Evolutionary conservation across 2,329 filamentous ascomycete genomes (phyloP).

Genomic region (Fusarium verticillioides): DNA sequence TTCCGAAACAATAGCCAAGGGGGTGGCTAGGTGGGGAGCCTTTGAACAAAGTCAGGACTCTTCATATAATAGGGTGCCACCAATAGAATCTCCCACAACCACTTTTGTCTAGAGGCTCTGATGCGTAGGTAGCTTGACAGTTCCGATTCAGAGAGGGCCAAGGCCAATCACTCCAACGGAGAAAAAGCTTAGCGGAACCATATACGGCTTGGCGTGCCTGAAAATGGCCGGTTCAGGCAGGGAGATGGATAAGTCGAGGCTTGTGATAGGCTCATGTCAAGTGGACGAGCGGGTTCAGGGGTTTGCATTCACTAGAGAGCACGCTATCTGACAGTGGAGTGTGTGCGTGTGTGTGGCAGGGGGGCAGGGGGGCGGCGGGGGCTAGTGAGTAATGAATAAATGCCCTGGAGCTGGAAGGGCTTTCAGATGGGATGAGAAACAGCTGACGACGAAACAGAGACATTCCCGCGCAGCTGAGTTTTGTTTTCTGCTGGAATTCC

Average conservation of each 20-base stretch:
- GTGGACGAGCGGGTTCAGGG: slow-evolving; percentile 11
- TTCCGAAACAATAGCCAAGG: slow-evolving; percentile 26
- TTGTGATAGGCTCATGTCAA: neutral
- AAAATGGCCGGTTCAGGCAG: slow-evolving; percentile 24
- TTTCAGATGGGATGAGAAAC: slow-evolving; percentile 23
- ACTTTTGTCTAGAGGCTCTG: slow-evolving; percentile 10
- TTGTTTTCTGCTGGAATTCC: neutral
- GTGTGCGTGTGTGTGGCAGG: neutral
- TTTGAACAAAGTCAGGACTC: neutral
- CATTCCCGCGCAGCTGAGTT: neutral
- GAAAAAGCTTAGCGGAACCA: slow-evolving; percentile 25
- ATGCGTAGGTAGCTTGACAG: slow-evolving; percentile 12
- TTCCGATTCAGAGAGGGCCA: slow-evolving; percentile 1
- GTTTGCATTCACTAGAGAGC: slow-evolving; percentile 6
- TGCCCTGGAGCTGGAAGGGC: neutral
- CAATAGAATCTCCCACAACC: neutral
- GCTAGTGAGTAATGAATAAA: neutral
- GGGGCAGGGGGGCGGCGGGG: neutral
- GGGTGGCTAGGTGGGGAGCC: neutral
- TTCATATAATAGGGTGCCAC: neutral
- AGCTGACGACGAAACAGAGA: slow-evolving; percentile 17
- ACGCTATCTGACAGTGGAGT: slow-evolving; percentile 19
- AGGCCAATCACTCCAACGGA: slow-evolving; percentile 19
- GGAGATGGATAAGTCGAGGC: neutral
- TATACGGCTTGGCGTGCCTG: slow-evolving; percentile 22